Evolutionary conservation across 495 filamentous ascomycete genomes (phyloP), one percentile per base, ranked within the genome.

Genomic region (Neohortaea acidophila): DNA sequence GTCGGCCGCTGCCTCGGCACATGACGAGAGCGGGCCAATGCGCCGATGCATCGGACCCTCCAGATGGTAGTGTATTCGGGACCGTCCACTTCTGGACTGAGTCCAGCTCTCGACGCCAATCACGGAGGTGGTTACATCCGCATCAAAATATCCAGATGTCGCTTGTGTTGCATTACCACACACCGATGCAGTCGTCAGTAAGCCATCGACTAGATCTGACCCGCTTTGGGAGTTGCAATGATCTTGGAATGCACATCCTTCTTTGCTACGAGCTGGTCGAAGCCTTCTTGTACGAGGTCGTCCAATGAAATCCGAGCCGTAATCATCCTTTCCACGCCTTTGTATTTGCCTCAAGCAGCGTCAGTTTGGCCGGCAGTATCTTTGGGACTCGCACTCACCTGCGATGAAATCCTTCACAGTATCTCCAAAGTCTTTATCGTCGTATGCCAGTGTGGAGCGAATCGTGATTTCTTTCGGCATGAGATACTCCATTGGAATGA

Each of bases 181-280:
- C n/a, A n/a, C n/a, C n/a, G n/a, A n/a, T n/a, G n/a, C n/a, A n/a
- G n/a, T n/a, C n/a, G n/a, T n/a, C n/a, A n/a, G n/a, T n/a, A n/a
- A n/a, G n/a, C n/a, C n/a, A n/a, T n/a, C n/a, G n/a, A n/a, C n/a
- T n/a, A n/a, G n/a, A n/a, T n/a, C n/a, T n/a, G 26, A n/a, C 36
- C 44, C 28, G 18, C 38, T 33, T 38, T 45, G 23, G 46, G 42
- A 11, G 50, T 56, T 3, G 50, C 52, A 14, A 56, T 27, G 35
- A 56, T 51, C 47, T 53, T 56, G 30, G 51, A 42, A 29, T 56
- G 52, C 23, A 46, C 14, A 34, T 56, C 52, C 37, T 56, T 56
- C 27, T 56, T 47, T 14, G 35, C 45, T 3, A 56, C 36, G 5
- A 56, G 39, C 15, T 44, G 40, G n/a, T 51, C 47, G 24, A 52